Base-by-base conservation (phyloP, 345 rosid species). In the Luvunga scandens region DNA sequence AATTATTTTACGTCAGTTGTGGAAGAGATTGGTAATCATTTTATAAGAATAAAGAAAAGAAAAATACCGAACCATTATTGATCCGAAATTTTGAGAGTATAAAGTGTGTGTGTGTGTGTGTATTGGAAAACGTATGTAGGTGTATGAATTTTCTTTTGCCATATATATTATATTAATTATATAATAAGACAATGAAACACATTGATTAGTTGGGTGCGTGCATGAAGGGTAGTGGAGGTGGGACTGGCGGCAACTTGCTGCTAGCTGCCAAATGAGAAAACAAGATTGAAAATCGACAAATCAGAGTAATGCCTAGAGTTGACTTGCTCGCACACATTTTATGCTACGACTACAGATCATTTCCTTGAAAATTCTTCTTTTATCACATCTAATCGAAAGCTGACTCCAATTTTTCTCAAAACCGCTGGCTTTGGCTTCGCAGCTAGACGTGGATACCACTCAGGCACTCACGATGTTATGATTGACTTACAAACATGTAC, bases 221-320 rank as follows among this genome's bases (percentile, higher is more conserved):
- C 13, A 8, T 13, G 53, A 10, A 3, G n/a, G 53, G 24, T 50
- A 3, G 34, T 21, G 5, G 7, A 31, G 2, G 7, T 56, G 65
- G n/a, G 66, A 72, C 22, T 13, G 19, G 33, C 24, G 6, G 76
- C 66, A 59, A 73, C 25, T 73, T 59, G 76, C 56, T 34, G 38
- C 19, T 38, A 22, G 76, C 27, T 38, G 83, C 34, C 67, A 63
- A 63, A 62, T 28, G 8, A 21, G 30, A 73, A 73, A 33, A 21
- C 30, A n/a, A 72, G 19, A 25, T 24, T 6, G 14, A 19, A 19
- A 14, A 16, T 68, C 77, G 80, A 69, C 80, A 48, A 22, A 21
- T 60, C 14, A 33, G 24, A 57, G 67, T 33, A 48, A 77, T 69
- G 25, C 50, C 78, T 48, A 8, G 72, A 50, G 25, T 77, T 73